Conservation (phyloP, 306 rosid species). For the Coriaria nepalensis region DNA sequence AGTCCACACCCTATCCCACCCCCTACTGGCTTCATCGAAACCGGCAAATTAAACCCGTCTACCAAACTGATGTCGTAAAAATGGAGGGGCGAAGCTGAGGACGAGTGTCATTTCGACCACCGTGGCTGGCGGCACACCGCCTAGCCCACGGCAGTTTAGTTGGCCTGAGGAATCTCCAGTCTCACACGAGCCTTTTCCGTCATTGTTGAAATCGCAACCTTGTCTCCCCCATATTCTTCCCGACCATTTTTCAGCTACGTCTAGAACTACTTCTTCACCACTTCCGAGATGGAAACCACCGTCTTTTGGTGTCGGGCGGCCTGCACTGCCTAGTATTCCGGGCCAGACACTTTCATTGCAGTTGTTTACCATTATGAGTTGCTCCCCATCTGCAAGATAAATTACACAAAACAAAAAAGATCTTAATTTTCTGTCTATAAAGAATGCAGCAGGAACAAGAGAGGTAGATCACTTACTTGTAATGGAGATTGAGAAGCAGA, state of each 20-base stretch:
- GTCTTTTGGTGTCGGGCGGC: slow-evolving; percentile 53
- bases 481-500: slow-evolving; percentile 21
- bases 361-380: slow-evolving; percentile 73
- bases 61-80: slow-evolving; percentile 87
- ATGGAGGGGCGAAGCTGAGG: slow-evolving; percentile 76
- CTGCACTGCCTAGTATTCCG: slow-evolving; percentile 75
- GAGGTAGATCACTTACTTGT: slow-evolving; percentile 27
- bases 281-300: slow-evolving; percentile 81
- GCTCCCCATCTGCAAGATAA: slow-evolving; percentile 60
- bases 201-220: slow-evolving; percentile 52
- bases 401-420: slow-evolving; percentile 1
- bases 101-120: slow-evolving; percentile 81
- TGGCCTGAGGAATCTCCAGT: slow-evolving; percentile 66
- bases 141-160: slow-evolving; percentile 45
- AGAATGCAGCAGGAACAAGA: slow-evolving; percentile 7
- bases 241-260: slow-evolving; percentile 68
- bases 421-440: neutral
- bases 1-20: slow-evolving; percentile 89
- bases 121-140: slow-evolving; percentile 80
- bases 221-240: slow-evolving; percentile 97
- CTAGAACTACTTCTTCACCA: slow-evolving; percentile 58
- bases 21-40: slow-evolving; percentile 81
- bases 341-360: slow-evolving; percentile 89
- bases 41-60: slow-evolving; percentile 90
- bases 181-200: slow-evolving; percentile 55